A percentile compares a stretch with the other conserved stretches of the same genome.
phyloP scores from a whole-genome alignment of 495 filamentous ascomycete species.

The Trichodelitschia bisporula region DNA sequence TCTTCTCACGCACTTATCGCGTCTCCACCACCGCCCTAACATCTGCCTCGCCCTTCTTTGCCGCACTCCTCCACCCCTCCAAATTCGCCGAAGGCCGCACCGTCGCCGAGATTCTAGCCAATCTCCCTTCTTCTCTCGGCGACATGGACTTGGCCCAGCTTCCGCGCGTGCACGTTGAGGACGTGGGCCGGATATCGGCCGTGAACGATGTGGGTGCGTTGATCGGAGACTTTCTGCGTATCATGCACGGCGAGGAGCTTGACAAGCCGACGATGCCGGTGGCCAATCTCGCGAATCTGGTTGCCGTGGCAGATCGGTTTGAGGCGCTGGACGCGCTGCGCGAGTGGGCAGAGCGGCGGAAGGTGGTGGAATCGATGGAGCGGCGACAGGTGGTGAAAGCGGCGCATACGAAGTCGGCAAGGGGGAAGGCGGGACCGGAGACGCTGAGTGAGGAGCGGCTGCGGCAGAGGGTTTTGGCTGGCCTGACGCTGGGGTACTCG shows the following conservation, averaged over 20 bases:
- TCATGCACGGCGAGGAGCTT: conserved; percentile 26
- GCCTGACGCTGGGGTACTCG: conserved; percentile 29
- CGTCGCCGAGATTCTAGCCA: no score
- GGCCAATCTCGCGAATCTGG: conserved; percentile 31
- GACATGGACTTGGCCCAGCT: conserved; percentile 15
- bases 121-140: no score
- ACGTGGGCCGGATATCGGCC: conserved; percentile 32
- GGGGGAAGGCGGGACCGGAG: conserved; percentile 7
- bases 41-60: conserved; percentile 32
- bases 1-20: no score
- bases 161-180: conserved; percentile 27
- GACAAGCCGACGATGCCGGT: conserved; percentile 15
- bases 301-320: conserved; percentile 42
- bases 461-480: conserved; percentile 37
- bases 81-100: conserved; percentile 12
- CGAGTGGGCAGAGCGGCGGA: conserved; percentile 19
- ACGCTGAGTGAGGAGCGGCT: conserved; percentile 25
- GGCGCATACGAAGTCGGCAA: conserved; percentile 12
- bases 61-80: conserved; percentile 22
- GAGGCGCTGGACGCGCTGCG: conserved; percentile 24
- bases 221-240: conserved; percentile 28
- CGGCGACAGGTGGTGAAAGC: no score
- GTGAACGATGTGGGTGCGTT: conserved; percentile 22
- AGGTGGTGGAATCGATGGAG: conserved; percentile 12
- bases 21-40: no score